Evolutionary conservation across 768 basidiomycete species (phyloP), one percentile per base, ranked within the genome.

Genomic region (Boletellus ananiceps): DNA sequence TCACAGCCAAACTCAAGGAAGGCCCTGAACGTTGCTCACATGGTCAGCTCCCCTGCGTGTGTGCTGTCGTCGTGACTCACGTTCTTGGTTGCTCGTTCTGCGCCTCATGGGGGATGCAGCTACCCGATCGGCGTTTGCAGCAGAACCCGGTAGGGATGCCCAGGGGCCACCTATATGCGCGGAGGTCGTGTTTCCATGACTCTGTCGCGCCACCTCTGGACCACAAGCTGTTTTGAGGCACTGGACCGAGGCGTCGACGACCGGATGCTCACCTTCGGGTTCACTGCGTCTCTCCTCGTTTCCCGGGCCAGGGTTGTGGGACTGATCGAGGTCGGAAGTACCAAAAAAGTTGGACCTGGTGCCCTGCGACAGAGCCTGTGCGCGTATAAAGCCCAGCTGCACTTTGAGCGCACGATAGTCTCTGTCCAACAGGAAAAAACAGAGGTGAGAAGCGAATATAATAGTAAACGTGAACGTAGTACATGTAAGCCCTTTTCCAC

Each of bases 321-420:
- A 21, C n/a, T 38, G 46, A 45, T 49, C 34, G 7, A 37, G 35
- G 25, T 51, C 42, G 2, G 52, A 23, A 18, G 44, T 14, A 5
- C 39, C 44, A 29, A 47, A 25, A 13, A 31, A 48, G 38, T 25
- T 38, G 18, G 47, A 42, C 19, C 35, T 9, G 12, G 49, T 44
- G 21, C 60, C 35, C 45, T 71, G 69, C 8, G 67, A 65, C 7
- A 23, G 44, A 8, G 38, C 15, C 21, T 52, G 46, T 46, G 65
- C 69, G 19, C 75, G 74, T 48, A 87, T 80, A 2, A 76, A 74
- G 8, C 74, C 71, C 13, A 89, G 84, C 18, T 74, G 73, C 56
- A 84, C 87, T 66, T 90, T 89, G n/a, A 90, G 76, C 12, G 78
- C 79, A 2, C 81, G 77, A 60, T 89, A 89, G 63, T 89, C 80